Percentiles rank a stretch among this genome's conserved stretches.
Conservation (phyloP, 1,284 basidiomycete species). For the Paramarasmius palmivorus region DNA sequence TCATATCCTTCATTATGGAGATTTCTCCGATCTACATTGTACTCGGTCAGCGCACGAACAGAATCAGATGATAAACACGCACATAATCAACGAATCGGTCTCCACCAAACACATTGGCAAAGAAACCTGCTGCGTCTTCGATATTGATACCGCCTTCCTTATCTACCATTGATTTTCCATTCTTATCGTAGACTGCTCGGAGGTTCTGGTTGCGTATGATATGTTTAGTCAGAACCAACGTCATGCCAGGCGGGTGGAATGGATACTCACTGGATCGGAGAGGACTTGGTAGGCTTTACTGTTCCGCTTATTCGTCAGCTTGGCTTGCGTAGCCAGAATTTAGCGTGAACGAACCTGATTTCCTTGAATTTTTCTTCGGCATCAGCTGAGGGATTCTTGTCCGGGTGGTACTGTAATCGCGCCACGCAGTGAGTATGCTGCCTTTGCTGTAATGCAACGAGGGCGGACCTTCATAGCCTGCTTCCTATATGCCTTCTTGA, state of each 20-base stretch:
- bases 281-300: conserved; percentile 93
- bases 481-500: conserved; percentile 97
- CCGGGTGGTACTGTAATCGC: conserved; percentile 83
- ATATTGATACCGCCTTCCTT: conserved; percentile 70
- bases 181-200: conserved; percentile 92
- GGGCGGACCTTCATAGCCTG: conserved; percentile 84
- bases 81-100: conserved; percentile 87
- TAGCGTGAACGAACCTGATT: conserved; percentile 61
- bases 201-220: conserved; percentile 56
- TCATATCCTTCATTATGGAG: conserved; percentile 91
- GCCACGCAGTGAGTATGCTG: not conserved
- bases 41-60: not conserved
- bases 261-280: conserved; percentile 71
- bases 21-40: conserved; percentile 83
- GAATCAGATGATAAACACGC: conserved; percentile 32
- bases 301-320: conserved; percentile 13
- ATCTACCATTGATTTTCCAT: conserved; percentile 87
- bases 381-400: conserved; percentile 87
- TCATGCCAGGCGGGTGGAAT: conserved; percentile 12
- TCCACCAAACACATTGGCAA: conserved; percentile 90
- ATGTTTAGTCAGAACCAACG: conserved; percentile 3
- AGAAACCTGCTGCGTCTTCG: conserved; percentile 90
- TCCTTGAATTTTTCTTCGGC: conserved; percentile 95
- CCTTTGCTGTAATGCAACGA: not conserved
- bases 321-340: not conserved